Evolutionary conservation across 2,329 filamentous ascomycete genomes (phyloP).

Genomic region (Cyphellophora attinorum): DNA sequence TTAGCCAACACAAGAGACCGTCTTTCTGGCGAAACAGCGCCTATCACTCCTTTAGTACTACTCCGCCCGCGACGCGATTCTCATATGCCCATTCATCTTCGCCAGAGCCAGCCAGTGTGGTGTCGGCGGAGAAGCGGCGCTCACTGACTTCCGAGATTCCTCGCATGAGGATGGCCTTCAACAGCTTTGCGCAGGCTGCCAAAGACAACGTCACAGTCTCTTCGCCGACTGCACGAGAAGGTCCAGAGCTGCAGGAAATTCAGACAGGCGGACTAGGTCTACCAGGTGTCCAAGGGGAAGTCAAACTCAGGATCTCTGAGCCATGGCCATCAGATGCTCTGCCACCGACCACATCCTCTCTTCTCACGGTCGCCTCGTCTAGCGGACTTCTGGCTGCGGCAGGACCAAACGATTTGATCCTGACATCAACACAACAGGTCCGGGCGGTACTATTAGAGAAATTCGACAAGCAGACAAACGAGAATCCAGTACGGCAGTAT

Average conservation of each 20-base stretch:
- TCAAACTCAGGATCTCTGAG: conserved; percentile 70
- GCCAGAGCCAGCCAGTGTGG: conserved; percentile 21
- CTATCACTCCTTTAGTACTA: conserved; percentile 32
- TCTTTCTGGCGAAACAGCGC: conserved; percentile 31
- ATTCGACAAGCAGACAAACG: conserved; percentile 49
- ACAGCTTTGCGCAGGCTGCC: conserved; percentile 44
- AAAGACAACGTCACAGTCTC: conserved; percentile 29
- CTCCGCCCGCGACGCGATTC: conserved; percentile 23
- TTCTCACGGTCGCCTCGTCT: conserved; percentile 72
- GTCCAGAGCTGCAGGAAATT: conserved; percentile 65
- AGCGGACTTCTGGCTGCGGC: conserved; percentile 80
- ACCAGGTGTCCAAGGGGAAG: conserved; percentile 65
- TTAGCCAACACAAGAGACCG: conserved; percentile 35
- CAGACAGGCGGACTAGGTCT: conserved; percentile 83
- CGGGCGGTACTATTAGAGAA: conserved; percentile 46
- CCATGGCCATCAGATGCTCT: conserved; percentile 62
- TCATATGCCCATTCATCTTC: conserved; percentile 28
- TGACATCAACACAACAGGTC: conserved; percentile 68
- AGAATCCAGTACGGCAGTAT: conserved; percentile 57
- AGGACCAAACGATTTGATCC: conserved; percentile 66
- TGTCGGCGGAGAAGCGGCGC: conserved; percentile 21
- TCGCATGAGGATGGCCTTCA: conserved; percentile 51
- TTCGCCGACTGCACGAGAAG: conserved; percentile 35
- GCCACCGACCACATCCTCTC: conserved; percentile 67
- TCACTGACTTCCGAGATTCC: conserved; percentile 28